phyloP scores from a whole-genome alignment of 257 asterid genomes.

The Solanum paucissectum region DNA sequence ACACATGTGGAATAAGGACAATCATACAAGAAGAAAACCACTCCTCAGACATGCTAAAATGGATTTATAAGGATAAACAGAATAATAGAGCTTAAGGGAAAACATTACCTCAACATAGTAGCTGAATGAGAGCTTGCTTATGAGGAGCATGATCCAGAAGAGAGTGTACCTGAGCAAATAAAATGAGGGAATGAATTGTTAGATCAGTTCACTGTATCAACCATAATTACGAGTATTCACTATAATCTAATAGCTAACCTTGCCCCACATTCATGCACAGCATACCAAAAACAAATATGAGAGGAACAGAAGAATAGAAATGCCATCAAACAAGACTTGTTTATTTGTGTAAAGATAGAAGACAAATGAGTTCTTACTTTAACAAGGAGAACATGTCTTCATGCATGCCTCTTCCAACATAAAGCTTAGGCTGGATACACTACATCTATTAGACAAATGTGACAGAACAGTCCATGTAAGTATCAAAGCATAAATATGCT shows the following conservation, averaged over 20 bases:
- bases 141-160: conserved; percentile 81
- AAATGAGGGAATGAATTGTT: neutral
- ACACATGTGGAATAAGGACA: neutral
- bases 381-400: conserved; percentile 84
- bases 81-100: neutral
- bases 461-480: neutral
- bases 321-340: neutral
- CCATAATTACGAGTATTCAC: neutral
- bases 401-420: conserved; percentile 99
- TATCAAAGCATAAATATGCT: conserved; percentile 5
- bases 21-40: neutral
- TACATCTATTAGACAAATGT: conserved; percentile 9
- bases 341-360: neutral
- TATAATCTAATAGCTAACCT: neutral
- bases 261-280: neutral
- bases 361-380: conserved; percentile 49
- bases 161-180: conserved; percentile 63
- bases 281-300: neutral
- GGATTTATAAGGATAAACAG: neutral
- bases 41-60: neutral
- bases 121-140: conserved; percentile 97
- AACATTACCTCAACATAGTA: conserved; percentile 86
- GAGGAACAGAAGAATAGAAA: neutral
- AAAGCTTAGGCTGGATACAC: conserved; percentile 72
- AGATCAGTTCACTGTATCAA: neutral